These are phyloP conservation scores for Choiromyces venosus DNA, from an alignment of 495 filamentous ascomycete genomes.

Conservation along the genomic window DNA sequence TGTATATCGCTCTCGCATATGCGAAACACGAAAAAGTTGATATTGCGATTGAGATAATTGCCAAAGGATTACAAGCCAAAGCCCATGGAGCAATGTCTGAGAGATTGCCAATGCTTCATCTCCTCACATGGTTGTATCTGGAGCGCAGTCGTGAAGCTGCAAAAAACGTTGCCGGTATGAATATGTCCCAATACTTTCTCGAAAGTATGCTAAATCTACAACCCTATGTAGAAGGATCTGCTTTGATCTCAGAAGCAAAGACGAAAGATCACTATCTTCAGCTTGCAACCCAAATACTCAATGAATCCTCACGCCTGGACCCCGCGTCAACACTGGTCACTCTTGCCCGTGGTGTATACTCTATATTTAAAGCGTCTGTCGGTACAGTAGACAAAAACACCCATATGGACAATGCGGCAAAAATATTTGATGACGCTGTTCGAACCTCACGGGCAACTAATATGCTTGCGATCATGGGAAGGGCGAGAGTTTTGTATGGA, in stretches of 20 bases:
- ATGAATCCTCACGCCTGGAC: conserved; percentile 90
- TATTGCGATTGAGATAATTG: conserved; percentile 88
- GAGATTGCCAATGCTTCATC: conserved; percentile 74
- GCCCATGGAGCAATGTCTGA: conserved; percentile 65
- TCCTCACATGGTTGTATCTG: conserved; percentile 87
- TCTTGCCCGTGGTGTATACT: conserved; percentile 84
- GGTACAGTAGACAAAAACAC: conserved; percentile 67
- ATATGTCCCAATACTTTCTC: not conserved
- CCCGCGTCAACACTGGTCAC: conserved; percentile 82
- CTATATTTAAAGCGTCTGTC: conserved; percentile 79
- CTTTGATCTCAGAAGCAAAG: conserved; percentile 60
- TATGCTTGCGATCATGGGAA: conserved; percentile 82
- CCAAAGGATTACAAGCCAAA: conserved; percentile 71
- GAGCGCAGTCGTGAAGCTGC: conserved; percentile 87
- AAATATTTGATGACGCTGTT: conserved; percentile 88
- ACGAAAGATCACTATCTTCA: conserved; percentile 92
- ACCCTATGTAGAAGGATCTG: conserved; percentile 37
- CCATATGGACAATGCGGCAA: conserved; percentile 71
- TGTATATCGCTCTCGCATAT: conserved; percentile 93
- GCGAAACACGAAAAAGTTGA: conserved; percentile 90
- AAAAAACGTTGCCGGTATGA: conserved; percentile 44
- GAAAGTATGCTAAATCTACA: not conserved
- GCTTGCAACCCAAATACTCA: conserved; percentile 79
- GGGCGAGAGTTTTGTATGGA: conserved; percentile 74
- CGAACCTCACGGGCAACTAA: conserved; percentile 77